Evolutionary conservation across 495 filamentous ascomycete species (phyloP), one percentile per base, ranked within the genome.

Genomic region (Achaetomiella virescens): DNA sequence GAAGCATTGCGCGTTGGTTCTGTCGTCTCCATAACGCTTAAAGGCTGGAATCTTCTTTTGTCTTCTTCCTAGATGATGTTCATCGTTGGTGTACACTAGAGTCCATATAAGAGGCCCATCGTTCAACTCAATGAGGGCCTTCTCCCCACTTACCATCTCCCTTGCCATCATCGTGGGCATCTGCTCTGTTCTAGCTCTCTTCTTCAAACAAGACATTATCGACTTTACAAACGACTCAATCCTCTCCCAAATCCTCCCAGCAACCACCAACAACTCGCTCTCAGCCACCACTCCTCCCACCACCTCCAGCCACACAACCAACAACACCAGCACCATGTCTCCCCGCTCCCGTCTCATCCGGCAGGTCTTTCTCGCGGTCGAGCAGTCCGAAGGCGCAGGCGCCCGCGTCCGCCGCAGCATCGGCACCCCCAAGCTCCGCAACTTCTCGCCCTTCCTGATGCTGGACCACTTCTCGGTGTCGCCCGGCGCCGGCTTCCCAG

Each of bases 371-470:
- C 81, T 87, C 29, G 93, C 92, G 58, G 72, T 86, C 58, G 89
- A 95, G 70, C 89, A 95, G 72, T 75, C 88, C 48, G 92, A 97
- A 71, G 92, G 92, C 50, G 90, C 87, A 5, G 92, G 92, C 36
- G 92, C 92, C 0, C 78, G 86, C 41, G 92, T 97, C 2, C 83
- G 92, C 37, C 85, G 92, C 58, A 90, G 88, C 27, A 89, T 98
- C 65, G 92, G 92, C 48, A 95, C 88, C 3, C 77, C 87, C 6
- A 81, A 87, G 57, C 79, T 97, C 4, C 81, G 86, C 65, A 89
- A 95, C 73, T 87, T 98, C 75, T 86, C 82, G 18, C 92, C 92
- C 11, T 98, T 98, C 77, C 80, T 98, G 14, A 96, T 98, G 92
- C 88, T 97, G 22, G 92, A 98, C 70, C 90, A 97, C 73, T 96